phyloP scores from a whole-genome alignment of 164 flowering plant genomes.

The Vitis rupestris region DNA sequence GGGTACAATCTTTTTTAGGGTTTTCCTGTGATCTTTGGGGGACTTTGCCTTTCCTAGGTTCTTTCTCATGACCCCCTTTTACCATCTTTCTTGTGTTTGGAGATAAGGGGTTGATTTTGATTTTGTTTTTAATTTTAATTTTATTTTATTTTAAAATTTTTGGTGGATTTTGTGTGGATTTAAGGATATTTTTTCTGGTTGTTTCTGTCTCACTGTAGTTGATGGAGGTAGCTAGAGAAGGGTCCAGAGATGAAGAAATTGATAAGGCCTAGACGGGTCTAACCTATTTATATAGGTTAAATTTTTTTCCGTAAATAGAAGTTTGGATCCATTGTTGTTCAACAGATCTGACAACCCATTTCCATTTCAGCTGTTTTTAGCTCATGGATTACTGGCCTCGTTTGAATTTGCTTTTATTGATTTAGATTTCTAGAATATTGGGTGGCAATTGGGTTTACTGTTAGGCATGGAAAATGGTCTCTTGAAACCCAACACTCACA shows the following conservation, averaged over 20 bases:
- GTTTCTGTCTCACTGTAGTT: conserved; percentile 17
- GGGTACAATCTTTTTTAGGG: conserved; percentile 20
- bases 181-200: conserved; percentile 13
- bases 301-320: conserved; percentile 26
- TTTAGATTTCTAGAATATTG: background rate
- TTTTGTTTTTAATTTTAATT: conserved; percentile 2
- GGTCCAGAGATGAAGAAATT: conserved; percentile 25
- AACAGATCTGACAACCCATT: conserved; percentile 43
- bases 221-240: conserved; percentile 33
- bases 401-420: conserved; percentile 13
- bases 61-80: conserved; percentile 36
- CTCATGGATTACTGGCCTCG: conserved; percentile 8
- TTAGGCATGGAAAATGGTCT: conserved; percentile 33
- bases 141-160: background rate
- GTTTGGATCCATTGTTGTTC: conserved; percentile 27
- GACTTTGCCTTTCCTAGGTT: conserved; percentile 31
- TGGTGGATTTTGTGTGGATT: conserved; percentile 6
- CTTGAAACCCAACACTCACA: conserved; percentile 16
- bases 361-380: conserved; percentile 19
- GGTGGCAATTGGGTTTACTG: background rate
- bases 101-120: conserved; percentile 26
- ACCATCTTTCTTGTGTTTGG: conserved; percentile 23
- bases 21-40: conserved; percentile 51
- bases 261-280: conserved; percentile 11
- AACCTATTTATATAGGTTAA: conserved; percentile 1